phyloP scores from a whole-genome alignment of 306 rosid species.

The Canavalia gladiata region DNA sequence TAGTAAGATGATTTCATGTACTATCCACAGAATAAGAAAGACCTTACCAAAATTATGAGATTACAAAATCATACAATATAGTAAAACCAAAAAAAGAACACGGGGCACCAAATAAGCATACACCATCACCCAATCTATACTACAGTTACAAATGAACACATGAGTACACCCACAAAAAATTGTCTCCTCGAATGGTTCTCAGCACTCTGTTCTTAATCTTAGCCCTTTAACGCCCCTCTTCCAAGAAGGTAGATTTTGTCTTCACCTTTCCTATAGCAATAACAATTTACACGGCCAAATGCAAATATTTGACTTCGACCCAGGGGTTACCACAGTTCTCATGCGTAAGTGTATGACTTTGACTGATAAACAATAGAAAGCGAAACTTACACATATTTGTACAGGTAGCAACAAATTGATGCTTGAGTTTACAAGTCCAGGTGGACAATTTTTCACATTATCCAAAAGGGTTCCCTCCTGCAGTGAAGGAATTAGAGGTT shows the following conservation, averaged over 20 bases:
- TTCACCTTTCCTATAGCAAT: conserved; percentile 49
- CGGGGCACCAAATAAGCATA: conserved; percentile 51
- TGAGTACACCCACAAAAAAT: conserved; percentile 45
- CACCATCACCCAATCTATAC: conserved; percentile 44
- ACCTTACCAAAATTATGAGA: conserved; percentile 41
- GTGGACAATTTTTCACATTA: conserved; percentile 46
- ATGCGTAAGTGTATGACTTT: conserved; percentile 37
- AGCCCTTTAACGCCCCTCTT: conserved; percentile 14
- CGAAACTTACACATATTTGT: conserved; percentile 65
- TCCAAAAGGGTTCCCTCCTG: conserved; percentile 89
- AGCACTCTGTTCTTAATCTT: conserved; percentile 29
- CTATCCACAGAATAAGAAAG: conserved; percentile 13
- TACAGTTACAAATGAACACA: conserved; percentile 50
- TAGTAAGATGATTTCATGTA: conserved; percentile 23
- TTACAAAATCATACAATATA: conserved; percentile 53
- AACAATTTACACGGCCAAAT: conserved; percentile 57
- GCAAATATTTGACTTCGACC: conserved; percentile 50
- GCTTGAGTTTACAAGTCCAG: conserved; percentile 52
- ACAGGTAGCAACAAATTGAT: conserved; percentile 59
- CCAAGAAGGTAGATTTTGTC: conserved; percentile 44
- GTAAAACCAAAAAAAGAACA: conserved; percentile 36
- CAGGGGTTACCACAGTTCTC: conserved; percentile 46
- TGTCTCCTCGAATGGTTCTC: conserved; percentile 39
- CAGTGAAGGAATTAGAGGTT: conserved; percentile 62
- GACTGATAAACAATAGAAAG: conserved; percentile 45